Evolutionary conservation across 2,329 filamentous ascomycete species (phyloP), one percentile per base, ranked within the genome.

Genomic region (Sclerotiophoma versabilis): DNA sequence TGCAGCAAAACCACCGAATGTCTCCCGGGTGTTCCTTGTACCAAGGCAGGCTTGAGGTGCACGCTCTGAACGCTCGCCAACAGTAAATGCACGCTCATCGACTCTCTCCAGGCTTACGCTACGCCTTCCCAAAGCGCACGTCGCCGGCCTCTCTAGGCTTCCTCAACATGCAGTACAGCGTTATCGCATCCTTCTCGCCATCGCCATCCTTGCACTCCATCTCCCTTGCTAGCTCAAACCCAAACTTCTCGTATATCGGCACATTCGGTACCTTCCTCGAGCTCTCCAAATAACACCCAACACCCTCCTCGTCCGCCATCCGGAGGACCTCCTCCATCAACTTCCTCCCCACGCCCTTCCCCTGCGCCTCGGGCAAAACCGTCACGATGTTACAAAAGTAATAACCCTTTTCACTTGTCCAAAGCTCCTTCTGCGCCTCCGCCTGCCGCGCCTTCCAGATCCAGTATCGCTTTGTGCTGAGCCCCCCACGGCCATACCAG

Each of bases 311-410:
- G 70, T 92, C 89, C 9, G 89, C 88, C 64, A 76, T 76, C 33
- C 81, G 77, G 14, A 87, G 85, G 6, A 91, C 86, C 36, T 80
- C 78, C 61, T 85, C 79, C 75, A 91, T 87, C 63, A 91, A 73
- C 58, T 80, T 78, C 55, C 83, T 84, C 0, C 88, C 89, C 2
- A 91, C 82, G 0, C 88, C 88, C 63, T 81, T 83, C 0, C 87
- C 87, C 68, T 91, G 88, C 26, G 81, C 81, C 42, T 85, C 81
- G 0, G 87, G 86, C 14, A 84, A 71, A 1, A 91, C 88, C 0
- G 88, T 87, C 64, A 91, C 84, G 57, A 91, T 89, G 65, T 91
- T 92, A 60, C 89, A 87, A 62, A 91, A 91, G 66, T 90, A 91
- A 66, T 91, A 91, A 0, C 89, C 89, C 5, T 81, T 77, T 0